A percentile compares a stretch with the other conserved stretches of the same genome.
Conservation (phyloP, 2,329 filamentous ascomycete genomes). For the Epichloe aotearoae region DNA sequence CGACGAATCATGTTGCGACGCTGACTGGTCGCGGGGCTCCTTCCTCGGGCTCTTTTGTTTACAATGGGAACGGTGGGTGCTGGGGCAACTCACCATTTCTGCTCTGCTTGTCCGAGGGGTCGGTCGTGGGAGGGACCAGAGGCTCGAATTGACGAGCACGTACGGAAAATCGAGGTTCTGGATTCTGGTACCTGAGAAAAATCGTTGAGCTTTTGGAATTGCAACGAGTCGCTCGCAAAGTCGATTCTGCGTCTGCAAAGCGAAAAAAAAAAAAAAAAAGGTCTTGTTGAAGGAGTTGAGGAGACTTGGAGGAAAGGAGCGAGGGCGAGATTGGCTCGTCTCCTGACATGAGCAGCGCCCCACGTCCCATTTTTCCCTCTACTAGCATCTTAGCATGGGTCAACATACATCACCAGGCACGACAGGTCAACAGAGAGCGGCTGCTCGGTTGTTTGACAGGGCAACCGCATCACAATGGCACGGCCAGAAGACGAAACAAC, state of each 20-base stretch:
- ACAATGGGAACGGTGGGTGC: conserved; percentile 4
- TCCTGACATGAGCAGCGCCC: conserved; percentile 1
- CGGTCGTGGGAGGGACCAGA: background rate
- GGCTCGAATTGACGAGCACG: background rate
- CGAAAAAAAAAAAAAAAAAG: background rate
- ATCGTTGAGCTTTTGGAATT: background rate
- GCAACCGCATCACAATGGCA: background rate
- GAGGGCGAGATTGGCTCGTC: conserved; percentile 1
- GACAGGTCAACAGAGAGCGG: background rate
- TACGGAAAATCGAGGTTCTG: background rate
- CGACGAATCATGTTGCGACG: conserved; percentile 6
- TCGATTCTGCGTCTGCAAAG: background rate
- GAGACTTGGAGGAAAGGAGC: background rate
- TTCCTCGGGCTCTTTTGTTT: conserved; percentile 6
- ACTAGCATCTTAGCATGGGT: background rate
- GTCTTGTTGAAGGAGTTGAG: background rate
- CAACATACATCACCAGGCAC: background rate
- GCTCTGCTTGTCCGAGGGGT: background rate
- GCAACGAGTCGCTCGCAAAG: background rate
- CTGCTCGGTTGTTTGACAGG: background rate
- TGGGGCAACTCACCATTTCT: conserved; percentile 7
- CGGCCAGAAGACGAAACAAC: background rate
- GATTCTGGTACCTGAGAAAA: background rate
- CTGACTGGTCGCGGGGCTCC: conserved; percentile 3
- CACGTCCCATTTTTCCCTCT: background rate